Conservation (phyloP, 352 stramenopile genomes). For the Phytophthora litchii region DNA sequence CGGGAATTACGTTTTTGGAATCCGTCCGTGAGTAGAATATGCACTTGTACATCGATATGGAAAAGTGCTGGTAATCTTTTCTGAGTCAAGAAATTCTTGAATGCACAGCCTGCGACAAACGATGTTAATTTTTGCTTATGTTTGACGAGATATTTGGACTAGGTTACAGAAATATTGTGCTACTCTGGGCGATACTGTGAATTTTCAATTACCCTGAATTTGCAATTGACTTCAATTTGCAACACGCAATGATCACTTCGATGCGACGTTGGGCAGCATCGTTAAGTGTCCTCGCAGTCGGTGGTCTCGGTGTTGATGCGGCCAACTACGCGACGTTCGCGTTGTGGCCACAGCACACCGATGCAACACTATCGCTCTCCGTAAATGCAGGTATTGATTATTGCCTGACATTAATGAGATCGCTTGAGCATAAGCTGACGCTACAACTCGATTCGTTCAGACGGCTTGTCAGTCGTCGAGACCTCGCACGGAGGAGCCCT, state of each 20-base stretch:
- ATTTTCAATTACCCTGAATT: no score
- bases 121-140: no score
- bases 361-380: conserved; percentile 30
- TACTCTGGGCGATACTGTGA: no score
- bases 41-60: no score
- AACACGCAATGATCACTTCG: background rate
- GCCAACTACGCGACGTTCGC: conserved; percentile 22
- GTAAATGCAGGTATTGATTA: conserved; percentile 19
- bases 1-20: no score
- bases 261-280: conserved; percentile 23
- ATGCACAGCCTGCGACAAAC: no score
- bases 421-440: background rate
- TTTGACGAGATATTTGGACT: no score
- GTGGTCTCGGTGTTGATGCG: conserved; percentile 7
- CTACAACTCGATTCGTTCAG: conserved; percentile 18
- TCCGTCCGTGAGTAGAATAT: no score
- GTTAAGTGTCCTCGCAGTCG: conserved; percentile 4
- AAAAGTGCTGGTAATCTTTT: no score
- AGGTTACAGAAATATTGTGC: no score
- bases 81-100: no score
- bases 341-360: conserved; percentile 38
- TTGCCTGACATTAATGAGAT: background rate
- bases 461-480: conserved; percentile 26
- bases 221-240: background rate
- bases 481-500: conserved; percentile 32